Evolutionary conservation across 2,329 filamentous ascomycete genomes (phyloP).

Genomic region (Cytospora leucostoma): DNA sequence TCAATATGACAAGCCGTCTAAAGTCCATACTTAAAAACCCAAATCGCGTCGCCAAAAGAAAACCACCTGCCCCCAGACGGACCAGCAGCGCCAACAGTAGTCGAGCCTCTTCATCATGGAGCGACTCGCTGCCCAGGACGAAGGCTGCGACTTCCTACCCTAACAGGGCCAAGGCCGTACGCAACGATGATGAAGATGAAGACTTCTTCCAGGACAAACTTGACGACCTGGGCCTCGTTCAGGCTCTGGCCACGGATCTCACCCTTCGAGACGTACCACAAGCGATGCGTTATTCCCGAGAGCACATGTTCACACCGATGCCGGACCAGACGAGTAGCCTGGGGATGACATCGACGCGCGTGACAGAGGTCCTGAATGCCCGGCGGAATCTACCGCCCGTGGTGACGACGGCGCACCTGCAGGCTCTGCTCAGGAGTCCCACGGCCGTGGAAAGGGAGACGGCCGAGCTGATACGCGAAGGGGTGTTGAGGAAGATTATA

Average conservation of each 20-base stretch:
- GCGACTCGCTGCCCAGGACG: conserved; percentile 27
- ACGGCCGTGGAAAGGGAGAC: conserved; percentile 69
- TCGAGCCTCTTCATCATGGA: conserved; percentile 26
- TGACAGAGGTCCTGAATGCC: conserved; percentile 64
- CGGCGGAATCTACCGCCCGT: conserved; percentile 61
- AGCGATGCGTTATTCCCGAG: conserved; percentile 63
- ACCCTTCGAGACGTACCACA: conserved; percentile 64
- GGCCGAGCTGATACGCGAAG: conserved; percentile 58
- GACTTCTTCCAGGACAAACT: conserved; percentile 50
- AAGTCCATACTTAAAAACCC: conserved; percentile 31
- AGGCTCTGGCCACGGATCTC: conserved; percentile 56
- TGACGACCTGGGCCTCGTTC: conserved; percentile 60
- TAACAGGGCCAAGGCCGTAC: neutral
- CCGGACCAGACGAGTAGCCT: conserved; percentile 50
- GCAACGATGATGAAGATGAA: conserved; percentile 36
- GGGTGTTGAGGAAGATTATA: conserved; percentile 61
- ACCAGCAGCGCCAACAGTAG: conserved; percentile 9
- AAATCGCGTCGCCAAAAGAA: conserved; percentile 31
- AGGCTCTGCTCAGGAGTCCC: conserved; percentile 62
- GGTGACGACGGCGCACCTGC: conserved; percentile 66
- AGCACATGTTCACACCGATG: conserved; percentile 64
- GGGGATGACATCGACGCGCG: conserved; percentile 65
- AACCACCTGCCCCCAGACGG: conserved; percentile 24
- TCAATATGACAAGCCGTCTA: conserved; percentile 28
- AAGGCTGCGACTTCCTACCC: conserved; percentile 18